phyloP scores from a whole-genome alignment of 192 early-diverging fungal genomes.

The Backusella morwellensis region DNA sequence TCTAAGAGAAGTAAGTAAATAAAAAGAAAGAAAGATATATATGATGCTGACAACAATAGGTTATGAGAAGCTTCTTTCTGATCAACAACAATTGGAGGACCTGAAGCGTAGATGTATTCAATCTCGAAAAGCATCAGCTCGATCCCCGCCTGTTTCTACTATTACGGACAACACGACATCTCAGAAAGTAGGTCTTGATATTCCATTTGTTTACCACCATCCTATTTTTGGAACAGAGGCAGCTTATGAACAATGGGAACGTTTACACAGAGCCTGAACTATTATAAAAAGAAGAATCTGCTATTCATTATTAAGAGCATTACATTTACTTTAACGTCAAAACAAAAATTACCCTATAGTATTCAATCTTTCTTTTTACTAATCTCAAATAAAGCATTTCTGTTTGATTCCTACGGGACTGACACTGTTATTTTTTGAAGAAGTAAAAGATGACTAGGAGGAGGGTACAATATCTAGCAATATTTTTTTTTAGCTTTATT shows the following conservation, averaged over 20 bases:
- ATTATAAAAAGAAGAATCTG: no score
- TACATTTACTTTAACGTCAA: no score
- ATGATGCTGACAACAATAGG: background rate
- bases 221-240: background rate
- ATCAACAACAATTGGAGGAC: background rate
- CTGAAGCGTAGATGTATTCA: background rate
- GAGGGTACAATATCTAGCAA: no score
- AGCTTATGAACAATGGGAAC: background rate
- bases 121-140: background rate
- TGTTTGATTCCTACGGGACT: no score
- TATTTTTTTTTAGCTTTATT: no score
- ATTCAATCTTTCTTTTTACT: no score
- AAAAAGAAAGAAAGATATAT: background rate
- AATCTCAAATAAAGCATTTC: no score
- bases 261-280: background rate
- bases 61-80: background rate
- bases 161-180: background rate
- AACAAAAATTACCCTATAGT: no score
- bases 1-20: background rate
- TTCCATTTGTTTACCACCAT: constrained; percentile 1
- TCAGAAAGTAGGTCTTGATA: background rate
- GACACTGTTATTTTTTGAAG: no score
- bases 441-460: no score
- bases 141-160: background rate
- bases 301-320: no score